Conservation (phyloP, 75 land plant species). For the Picea sitchensis region DNA sequence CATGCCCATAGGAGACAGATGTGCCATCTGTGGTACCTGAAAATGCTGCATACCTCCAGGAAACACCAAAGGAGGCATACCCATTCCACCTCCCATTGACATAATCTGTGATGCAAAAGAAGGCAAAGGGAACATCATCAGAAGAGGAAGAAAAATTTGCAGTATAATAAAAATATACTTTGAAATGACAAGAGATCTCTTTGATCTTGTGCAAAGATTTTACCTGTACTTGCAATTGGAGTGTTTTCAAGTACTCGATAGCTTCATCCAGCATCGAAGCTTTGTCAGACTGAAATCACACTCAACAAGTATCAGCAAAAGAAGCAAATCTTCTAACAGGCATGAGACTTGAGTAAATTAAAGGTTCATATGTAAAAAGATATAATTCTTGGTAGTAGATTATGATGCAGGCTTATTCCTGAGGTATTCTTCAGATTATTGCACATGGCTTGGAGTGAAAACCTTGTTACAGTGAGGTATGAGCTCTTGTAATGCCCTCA, state of each 20-base stretch:
- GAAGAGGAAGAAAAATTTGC: not conserved
- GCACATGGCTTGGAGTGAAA: not conserved
- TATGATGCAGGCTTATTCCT: not conserved
- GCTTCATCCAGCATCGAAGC: conserved; percentile 76
- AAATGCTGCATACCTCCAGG: conserved; percentile 52
- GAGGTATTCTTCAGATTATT: not conserved
- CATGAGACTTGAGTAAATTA: not conserved
- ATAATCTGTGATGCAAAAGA: conserved; percentile 42
- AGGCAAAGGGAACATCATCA: not conserved
- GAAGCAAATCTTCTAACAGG: not conserved
- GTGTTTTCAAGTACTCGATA: conserved; percentile 66
- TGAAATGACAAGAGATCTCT: not conserved
- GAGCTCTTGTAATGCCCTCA: conserved; percentile 69
- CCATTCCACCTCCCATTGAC: conserved; percentile 71
- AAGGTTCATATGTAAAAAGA: not conserved
- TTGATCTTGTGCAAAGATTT: not conserved
- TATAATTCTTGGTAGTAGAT: not conserved
- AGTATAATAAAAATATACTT: not conserved
- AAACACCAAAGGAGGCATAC: conserved; percentile 56
- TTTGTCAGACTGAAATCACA: conserved; percentile 49
- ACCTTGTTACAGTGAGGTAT: conserved; percentile 77
- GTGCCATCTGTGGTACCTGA: conserved; percentile 42
- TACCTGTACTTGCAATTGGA: conserved; percentile 72
- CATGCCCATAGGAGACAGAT: conserved; percentile 38
- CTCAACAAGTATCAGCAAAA: not conserved